These are phyloP conservation scores for Suillus paluster DNA, from an alignment of 768 basidiomycete species.

Conservation along the genomic window DNA sequence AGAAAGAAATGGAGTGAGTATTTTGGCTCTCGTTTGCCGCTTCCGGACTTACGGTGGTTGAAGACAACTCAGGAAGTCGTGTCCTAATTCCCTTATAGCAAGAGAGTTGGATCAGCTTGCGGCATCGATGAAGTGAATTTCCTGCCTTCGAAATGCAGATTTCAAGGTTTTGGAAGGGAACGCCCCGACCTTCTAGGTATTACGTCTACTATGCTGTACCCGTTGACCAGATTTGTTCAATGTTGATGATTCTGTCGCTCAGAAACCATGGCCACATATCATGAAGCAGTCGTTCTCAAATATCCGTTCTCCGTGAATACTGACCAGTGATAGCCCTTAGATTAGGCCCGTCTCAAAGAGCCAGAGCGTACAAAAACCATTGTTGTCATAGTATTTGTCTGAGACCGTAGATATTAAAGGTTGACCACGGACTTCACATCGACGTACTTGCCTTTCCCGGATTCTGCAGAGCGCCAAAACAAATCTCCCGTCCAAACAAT, in stretches of 20 bases:
- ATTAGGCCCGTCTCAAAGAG: not conserved
- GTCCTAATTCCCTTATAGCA: constrained; percentile 80
- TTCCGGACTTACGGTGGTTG: constrained; percentile 11
- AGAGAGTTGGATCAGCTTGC: constrained; percentile 75
- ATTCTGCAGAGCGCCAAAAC: not conserved
- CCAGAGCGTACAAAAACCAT: not conserved
- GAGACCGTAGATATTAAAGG: too few species aligned
- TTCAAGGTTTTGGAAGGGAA: not conserved
- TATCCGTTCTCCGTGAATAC: not conserved
- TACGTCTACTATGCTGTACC: not conserved
- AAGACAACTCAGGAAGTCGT: constrained; percentile 73
- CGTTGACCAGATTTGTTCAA: not conserved
- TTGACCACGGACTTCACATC: not conserved
- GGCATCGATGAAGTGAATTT: constrained; percentile 64
- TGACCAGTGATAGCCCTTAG: not conserved
- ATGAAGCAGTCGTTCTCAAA: not conserved
- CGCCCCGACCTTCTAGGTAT: not conserved
- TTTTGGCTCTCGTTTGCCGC: constrained; percentile 8
- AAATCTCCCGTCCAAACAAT: not conserved
- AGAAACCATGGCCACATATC: not conserved
- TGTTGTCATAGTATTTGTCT: not conserved
- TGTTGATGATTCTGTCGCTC: too few species aligned
- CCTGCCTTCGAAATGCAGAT: not conserved
- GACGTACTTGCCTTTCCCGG: not conserved
- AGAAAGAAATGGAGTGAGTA: constrained; percentile 82